Base-by-base conservation (phyloP, 495 filamentous ascomycete species). In the Podospora fimiseda region DNA sequence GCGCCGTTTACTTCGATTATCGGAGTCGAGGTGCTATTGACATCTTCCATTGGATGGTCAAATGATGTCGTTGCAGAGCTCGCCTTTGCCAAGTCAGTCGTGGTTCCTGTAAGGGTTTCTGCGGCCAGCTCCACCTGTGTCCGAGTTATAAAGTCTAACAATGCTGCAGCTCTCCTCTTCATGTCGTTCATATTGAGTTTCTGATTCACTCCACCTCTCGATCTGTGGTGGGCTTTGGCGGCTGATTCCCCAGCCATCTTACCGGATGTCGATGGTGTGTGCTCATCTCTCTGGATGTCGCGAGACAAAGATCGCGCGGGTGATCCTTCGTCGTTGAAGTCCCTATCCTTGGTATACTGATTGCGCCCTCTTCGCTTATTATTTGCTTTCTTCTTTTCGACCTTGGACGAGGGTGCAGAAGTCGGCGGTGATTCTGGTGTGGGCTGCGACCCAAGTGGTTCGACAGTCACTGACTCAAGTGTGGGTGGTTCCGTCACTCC, bases 121-220 rank as follows among this genome's bases (percentile, higher is more conserved):
- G 71, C 81, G 0, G 89, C 91, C 73, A 96, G 80, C 64, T 98
- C 93, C 11, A 95, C 76, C 60, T 96, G 92, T 57, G 89, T 92
- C 42, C 88, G 81, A 7, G 87, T 84, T 59, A 98, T 96, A 66
- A 88, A 96, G 39, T 95, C 90, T 14, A 94, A 74, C 50, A 98
- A 92, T 13, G 77, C 84, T 2, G 84, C 81, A 2, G 90, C 90
- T 7, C 88, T 81, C 53, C 87, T 80, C 69, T 89, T 90, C 87
- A 96, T 93, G 57, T 96, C 91, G 52, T 84, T 86, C 83, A 96
- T 87, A 22, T 81, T 92, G 44, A 90, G 82, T 64, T 86, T 89
- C 58, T 80, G 84, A 16, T 43, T 68, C 66, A 75, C 71, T 16
- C 68, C 66, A 9, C 64, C 68, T 53, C 70, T 76, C 39, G 48